phyloP scores from a whole-genome alignment of 768 basidiomycete genomes.

The Collybia sp. region DNA sequence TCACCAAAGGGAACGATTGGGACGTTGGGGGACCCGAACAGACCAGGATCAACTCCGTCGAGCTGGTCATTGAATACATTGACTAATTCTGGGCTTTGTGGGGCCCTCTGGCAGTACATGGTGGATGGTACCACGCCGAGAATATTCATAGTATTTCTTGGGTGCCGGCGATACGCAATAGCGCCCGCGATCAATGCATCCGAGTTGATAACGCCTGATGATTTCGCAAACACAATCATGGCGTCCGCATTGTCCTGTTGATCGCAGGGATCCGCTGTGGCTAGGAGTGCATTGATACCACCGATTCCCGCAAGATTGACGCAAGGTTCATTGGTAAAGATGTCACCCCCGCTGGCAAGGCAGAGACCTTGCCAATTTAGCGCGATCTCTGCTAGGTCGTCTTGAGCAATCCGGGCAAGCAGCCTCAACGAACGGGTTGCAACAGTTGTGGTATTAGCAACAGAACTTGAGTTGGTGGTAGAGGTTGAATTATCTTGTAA shows the following conservation, averaged over 20 bases:
- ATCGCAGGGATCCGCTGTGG: conserved; percentile 39
- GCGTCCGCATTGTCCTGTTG: conserved; percentile 45
- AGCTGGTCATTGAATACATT: conserved; percentile 37
- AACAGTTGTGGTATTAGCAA: conserved; percentile 11
- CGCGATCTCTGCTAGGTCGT: conserved; percentile 30
- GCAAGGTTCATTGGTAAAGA: conserved; percentile 35
- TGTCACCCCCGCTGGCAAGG: conserved; percentile 33
- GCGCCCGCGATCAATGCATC: conserved; percentile 37
- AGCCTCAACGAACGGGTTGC: not conserved
- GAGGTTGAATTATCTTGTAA: not conserved
- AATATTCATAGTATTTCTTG: conserved; percentile 38
- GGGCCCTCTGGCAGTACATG: conserved; percentile 37
- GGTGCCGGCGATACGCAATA: conserved; percentile 34
- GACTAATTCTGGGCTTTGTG: conserved; percentile 34
- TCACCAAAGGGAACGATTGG: conserved; percentile 40
- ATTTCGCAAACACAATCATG: conserved; percentile 49
- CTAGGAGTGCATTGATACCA: conserved; percentile 40
- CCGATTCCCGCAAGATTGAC: conserved; percentile 32
- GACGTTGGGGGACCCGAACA: conserved; percentile 35
- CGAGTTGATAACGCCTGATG: conserved; percentile 31
- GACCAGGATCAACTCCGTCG: conserved; percentile 35
- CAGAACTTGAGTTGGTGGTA: conserved; percentile 2
- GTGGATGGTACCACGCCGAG: conserved; percentile 38
- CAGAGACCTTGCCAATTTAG: conserved; percentile 42
- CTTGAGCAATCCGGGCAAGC: conserved; percentile 17